Evolutionary conservation across 2,329 filamentous ascomycete species (phyloP).

Genomic region (Zarea fungicola): DNA sequence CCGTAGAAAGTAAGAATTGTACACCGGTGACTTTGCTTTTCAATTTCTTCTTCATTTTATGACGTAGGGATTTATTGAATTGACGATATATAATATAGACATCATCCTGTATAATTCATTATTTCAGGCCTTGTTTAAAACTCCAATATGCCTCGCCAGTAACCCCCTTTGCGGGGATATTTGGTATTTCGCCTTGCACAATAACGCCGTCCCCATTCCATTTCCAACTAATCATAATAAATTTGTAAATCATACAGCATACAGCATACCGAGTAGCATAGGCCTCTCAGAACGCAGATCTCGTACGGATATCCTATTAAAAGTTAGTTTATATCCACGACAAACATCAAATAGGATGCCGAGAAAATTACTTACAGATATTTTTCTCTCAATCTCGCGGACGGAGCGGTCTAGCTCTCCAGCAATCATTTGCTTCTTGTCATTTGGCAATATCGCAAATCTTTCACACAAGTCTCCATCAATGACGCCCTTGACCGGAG

Average conservation of each 20-base stretch:
- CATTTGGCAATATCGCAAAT: constrained; percentile 74
- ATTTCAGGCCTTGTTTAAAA: constrained; percentile 19
- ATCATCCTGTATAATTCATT: constrained; percentile 15
- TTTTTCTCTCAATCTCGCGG: constrained; percentile 91
- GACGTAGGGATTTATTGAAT: no score
- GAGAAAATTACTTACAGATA: constrained; percentile 31
- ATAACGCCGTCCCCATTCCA: constrained; percentile 25
- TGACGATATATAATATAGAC: not conserved
- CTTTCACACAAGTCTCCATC: constrained; percentile 95
- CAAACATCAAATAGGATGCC: not conserved
- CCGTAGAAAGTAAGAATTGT: not conserved
- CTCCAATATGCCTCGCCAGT: constrained; percentile 19
- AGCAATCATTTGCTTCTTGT: constrained; percentile 94
- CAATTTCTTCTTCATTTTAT: no score
- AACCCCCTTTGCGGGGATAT: not conserved
- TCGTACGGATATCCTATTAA: constrained; percentile 50
- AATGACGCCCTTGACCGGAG: constrained; percentile 92
- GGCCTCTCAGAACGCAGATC: constrained; percentile 57
- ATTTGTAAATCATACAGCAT: no score
- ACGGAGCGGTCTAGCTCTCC: constrained; percentile 87
- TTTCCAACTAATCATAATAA: constrained; percentile 18
- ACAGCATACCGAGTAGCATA: no score
- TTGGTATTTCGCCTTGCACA: constrained; percentile 21
- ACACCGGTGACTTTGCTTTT: no score
- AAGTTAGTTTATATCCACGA: constrained; percentile 20